Base-by-base conservation (phyloP, 768 basidiomycete genomes). In the Podaxis mareebaensis region DNA sequence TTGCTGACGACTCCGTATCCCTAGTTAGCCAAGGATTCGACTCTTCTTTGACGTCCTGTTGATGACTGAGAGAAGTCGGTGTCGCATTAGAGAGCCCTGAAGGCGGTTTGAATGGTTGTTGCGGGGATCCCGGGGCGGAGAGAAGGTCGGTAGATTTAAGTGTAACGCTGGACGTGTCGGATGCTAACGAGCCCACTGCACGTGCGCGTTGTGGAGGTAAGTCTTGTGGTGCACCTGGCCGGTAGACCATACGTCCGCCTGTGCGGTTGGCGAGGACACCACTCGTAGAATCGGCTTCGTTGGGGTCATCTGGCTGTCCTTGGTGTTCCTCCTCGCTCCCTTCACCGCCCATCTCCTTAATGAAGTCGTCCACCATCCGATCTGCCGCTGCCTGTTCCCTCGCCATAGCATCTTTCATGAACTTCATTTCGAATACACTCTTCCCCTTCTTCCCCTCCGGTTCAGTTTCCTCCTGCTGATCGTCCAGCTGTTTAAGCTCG, bases 351-450 rank as follows among this genome's bases (percentile, higher is more conserved):
- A 97, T 78, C 69, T 93, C 92, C 65, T 78, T 79, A 65, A 87
- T 76, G 64, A 96, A 87, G 68, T 92, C 90, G 61, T 92, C 91
- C 4, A 83, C 87, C 66, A 86, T 82, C 61, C 81, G 81, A 63
- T 88, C 80, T 1, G 84, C 86, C 58, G 81, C 79, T 8, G 73
- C 78, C 67, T 83, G 77, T 61, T 88, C 83, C 66, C 93, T 81
- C 4, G 85, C 85, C 78, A 91, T 88, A 0, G 94, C 96, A 52
- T 95, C 90, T 74, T 91, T 90, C 96, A 99, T 99, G 76, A 99
- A 99, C 77, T 97, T 98, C 97, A 99, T 98, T 66, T 86, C 83
- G 72, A 97, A 91, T 10, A 98, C 83, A 64, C 91, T 86, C 75
- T 90, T 91, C 54, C 79, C 75, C 68, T 84, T 84, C 70, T 77